phyloP scores from a whole-genome alignment of 116 monocot genomes.

The Dioscorea cayenensis region DNA sequence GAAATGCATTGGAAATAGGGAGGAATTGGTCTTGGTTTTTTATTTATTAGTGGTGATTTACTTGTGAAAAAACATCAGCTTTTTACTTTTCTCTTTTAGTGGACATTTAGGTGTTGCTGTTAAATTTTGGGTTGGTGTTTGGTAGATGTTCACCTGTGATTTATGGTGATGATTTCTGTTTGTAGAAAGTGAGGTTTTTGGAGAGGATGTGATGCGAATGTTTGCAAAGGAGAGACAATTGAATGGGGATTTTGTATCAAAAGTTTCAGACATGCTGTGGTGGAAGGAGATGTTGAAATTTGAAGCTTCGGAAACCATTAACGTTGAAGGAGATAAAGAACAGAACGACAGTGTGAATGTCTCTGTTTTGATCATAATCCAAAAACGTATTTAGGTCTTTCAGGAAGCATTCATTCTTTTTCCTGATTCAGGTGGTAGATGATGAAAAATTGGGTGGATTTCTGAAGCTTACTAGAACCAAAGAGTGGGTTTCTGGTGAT shows the following conservation, averaged over 20 bases:
- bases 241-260: conserved; percentile 55
- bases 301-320: conserved; percentile 10
- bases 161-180: background rate
- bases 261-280: conserved; percentile 45
- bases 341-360: conserved; percentile 4
- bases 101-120: background rate
- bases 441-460: conserved; percentile 37
- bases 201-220: conserved; percentile 32
- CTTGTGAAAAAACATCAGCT: too few relatives aligned
- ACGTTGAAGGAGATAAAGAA: conserved; percentile 11
- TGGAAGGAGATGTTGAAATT: conserved; percentile 19
- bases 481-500: conserved; percentile 61
- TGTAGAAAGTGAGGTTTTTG: conserved; percentile 18
- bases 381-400: background rate
- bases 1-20: too few relatives aligned
- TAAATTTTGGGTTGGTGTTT: background rate
- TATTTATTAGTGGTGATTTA: too few relatives aligned
- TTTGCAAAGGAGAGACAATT: conserved; percentile 49
- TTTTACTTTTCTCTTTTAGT: too few relatives aligned
- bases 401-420: conserved; percentile 1
- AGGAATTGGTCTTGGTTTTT: too few relatives aligned
- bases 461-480: conserved; percentile 53
- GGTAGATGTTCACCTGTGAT: background rate
- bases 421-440: conserved; percentile 16
- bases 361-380: background rate